phyloP scores from a whole-genome alignment of 805 yeast genomes.

The Candida ascalaphidarum region DNA sequence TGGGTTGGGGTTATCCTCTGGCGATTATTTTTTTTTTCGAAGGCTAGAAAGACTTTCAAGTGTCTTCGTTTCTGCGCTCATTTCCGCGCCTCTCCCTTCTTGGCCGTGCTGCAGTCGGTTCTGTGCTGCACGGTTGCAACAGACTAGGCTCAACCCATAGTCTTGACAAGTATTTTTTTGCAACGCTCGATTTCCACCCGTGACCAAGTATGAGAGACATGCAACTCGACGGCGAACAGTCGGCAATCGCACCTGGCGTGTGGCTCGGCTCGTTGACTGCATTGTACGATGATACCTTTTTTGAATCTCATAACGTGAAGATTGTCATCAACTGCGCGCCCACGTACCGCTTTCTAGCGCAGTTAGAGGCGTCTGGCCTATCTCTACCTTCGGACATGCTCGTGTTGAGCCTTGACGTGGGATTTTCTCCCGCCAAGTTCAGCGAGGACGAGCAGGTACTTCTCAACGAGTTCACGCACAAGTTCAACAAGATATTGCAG shows the following conservation, averaged over 20 bases:
- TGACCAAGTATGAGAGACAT: too few species aligned
- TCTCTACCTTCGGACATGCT: slow-evolving; percentile 27
- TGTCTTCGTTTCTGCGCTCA: too few species aligned
- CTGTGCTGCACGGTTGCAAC: too few species aligned
- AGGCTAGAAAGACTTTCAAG: too few species aligned
- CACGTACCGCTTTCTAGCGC: slow-evolving; percentile 20
- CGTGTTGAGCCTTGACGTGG: slow-evolving; percentile 28
- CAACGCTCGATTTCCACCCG: too few species aligned
- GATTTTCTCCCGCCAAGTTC: slow-evolving; percentile 12
- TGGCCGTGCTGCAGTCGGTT: too few species aligned
- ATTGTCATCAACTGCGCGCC: slow-evolving; percentile 31
- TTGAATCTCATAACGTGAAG: slow-evolving; percentile 19
- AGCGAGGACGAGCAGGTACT: slow-evolving; percentile 9
- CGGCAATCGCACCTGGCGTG: slow-evolving; percentile 9
- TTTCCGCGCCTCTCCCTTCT: too few species aligned
- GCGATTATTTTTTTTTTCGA: too few species aligned
- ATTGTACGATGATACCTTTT: slow-evolving; percentile 5
- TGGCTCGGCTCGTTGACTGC: slow-evolving; percentile 5
- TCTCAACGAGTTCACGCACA: slow-evolving; percentile 15
- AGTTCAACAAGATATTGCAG: slow-evolving; percentile 26
- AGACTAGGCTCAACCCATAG: too few species aligned
- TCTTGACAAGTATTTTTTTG: too few species aligned
- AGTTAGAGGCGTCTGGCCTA: slow-evolving; percentile 8
- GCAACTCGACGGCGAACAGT: too few species aligned
- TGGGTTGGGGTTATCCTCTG: too few species aligned